Evolutionary conservation across 2,329 filamentous ascomycete species (phyloP), one percentile per base, ranked within the genome.

Genomic region (Hypoxylon sp.): DNA sequence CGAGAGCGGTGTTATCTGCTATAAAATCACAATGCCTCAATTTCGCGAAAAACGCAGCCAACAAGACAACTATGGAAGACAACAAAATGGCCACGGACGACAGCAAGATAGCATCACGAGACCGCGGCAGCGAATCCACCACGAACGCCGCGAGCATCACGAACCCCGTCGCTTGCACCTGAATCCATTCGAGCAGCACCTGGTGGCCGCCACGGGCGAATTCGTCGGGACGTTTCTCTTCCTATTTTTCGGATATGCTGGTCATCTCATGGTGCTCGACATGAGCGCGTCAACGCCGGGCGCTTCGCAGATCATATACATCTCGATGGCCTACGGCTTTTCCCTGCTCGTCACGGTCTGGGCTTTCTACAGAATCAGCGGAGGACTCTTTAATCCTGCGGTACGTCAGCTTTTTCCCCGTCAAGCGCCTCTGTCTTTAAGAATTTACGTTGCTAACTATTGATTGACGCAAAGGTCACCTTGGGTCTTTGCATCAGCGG

Each of bases 401-500:
- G 78, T 79, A 70, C 19, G 72, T 63, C 51, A n/a, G 7, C 49
- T 2, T 30, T 26, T n/a, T 47, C 41, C 34, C 53, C 17, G 10
- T 49, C 30, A n/a, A 30, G 10, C 41, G 20, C 20, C 5, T n/a
- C 11, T n/a, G 24, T 26, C 7, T 26, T 7, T 4, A 26, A 7
- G 24, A 26, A 4, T 4, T 26, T 4, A 17, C 8, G n/a, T 10
- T 3, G 32, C 50, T 60, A 20, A 55, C 50, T 8, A 32, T 49
- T 10, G 15, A 20, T 20, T 19, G 50, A 34, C 8, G 11, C 4
- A n/a, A 48, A 79, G 78, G 77, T 80, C 10, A 85, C 85, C 0
- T 74, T 88, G 1, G 85, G 84, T 0, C 78, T 88, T 22, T 80
- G 79, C 32, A 74, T 87, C 1, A 79, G 81, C 13, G 83, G 84